Conservation (phyloP, 805 yeast genomes). For the Ogataea thermomethanolica region DNA sequence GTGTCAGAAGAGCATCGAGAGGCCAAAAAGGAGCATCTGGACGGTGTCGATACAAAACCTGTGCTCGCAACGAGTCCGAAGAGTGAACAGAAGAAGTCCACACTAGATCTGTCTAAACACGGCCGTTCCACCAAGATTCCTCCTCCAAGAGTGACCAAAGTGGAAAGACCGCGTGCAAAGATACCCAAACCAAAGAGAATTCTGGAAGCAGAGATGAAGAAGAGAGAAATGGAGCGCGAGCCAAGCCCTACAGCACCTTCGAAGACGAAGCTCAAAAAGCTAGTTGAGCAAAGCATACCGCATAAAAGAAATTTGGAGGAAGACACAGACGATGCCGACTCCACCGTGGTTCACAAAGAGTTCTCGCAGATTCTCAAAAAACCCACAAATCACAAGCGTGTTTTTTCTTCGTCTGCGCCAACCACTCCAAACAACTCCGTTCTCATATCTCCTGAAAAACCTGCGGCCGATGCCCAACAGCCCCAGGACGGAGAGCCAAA, state of each 20-base stretch:
- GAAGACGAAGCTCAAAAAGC: constrained; percentile 11
- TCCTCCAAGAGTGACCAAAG: constrained; percentile 1
- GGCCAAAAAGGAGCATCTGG: too few species aligned
- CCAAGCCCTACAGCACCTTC: constrained; percentile 1
- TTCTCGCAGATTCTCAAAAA: constrained; percentile 22
- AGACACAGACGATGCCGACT: constrained; percentile 9
- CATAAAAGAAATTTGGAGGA: constrained; percentile 15
- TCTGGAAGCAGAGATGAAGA: not conserved
- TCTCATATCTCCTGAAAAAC: constrained; percentile 1
- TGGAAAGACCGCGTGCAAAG: not conserved
- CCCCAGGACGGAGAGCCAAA: not conserved
- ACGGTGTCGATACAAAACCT: too few species aligned
- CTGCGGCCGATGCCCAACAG: not conserved
- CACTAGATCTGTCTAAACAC: not conserved
- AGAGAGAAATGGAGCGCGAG: not conserved
- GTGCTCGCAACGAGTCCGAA: too few species aligned
- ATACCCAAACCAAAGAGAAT: constrained; percentile 5
- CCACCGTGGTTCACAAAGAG: constrained; percentile 23
- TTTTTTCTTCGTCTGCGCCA: constrained; percentile 24
- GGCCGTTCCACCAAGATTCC: not conserved
- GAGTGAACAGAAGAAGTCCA: not conserved
- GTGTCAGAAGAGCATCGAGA: too few species aligned
- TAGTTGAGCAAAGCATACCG: constrained; percentile 15
- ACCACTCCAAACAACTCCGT: constrained; percentile 10
- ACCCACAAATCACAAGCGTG: constrained; percentile 22